These are phyloP conservation scores for Phytophthora melonis DNA, from an alignment of 352 stramenopile genomes.

Conservation along the genomic window DNA sequence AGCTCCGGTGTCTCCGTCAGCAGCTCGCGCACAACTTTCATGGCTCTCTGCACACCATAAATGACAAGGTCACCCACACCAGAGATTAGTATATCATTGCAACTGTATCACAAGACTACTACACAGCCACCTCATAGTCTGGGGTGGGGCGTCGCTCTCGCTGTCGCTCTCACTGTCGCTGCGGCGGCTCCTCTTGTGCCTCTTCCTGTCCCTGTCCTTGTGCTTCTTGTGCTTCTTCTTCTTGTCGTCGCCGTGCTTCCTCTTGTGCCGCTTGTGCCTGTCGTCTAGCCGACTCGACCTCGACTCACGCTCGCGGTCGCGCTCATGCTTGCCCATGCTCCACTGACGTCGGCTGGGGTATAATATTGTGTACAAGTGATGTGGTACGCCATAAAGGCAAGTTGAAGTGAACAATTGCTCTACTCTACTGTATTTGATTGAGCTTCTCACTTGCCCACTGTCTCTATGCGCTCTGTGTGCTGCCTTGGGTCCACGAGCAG, in stretches of 20 bases:
- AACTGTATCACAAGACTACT: neutral
- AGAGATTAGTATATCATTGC: neutral
- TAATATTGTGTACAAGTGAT: conserved; percentile 15
- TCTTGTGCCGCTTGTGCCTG: conserved; percentile 48
- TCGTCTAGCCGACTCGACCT: conserved; percentile 33
- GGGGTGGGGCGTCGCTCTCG: conserved; percentile 19
- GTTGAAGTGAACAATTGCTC: conserved; percentile 17
- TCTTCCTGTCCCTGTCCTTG: conserved; percentile 44
- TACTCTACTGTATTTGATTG: neutral
- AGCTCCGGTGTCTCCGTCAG: conserved; percentile 76
- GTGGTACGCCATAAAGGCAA: conserved; percentile 27
- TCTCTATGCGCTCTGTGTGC: conserved; percentile 3
- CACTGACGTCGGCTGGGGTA: neutral
- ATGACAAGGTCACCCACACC: neutral
- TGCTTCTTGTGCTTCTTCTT: conserved; percentile 47
- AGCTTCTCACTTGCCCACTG: neutral
- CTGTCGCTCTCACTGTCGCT: conserved; percentile 25
- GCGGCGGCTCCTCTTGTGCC: conserved; percentile 23
- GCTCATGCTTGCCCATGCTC: conserved; percentile 45
- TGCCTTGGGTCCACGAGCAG: conserved; percentile 11
- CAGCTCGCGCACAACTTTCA: conserved; percentile 61
- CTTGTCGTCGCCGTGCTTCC: conserved; percentile 39
- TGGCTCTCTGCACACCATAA: conserved; percentile 37
- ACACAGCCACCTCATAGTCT: conserved; percentile 32
- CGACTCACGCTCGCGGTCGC: conserved; percentile 26